A percentile compares a stretch with the other conserved stretches of the same genome.
Evolutionary conservation across 2,329 filamentous ascomycete species (phyloP).

Genomic region (Bertia moriformis): DNA sequence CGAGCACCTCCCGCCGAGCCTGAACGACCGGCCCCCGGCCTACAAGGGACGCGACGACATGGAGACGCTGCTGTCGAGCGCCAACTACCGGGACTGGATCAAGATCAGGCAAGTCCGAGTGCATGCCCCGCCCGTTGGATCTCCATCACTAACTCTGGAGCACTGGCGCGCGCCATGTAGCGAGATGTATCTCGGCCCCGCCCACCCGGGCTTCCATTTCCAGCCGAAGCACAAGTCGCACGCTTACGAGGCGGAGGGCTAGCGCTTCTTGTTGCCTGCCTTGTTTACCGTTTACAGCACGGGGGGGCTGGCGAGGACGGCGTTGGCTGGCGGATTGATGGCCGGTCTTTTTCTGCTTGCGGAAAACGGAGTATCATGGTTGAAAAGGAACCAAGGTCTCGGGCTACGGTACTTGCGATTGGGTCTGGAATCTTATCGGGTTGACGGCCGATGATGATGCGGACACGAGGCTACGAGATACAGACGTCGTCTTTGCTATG

Average conservation of each 20-base stretch:
- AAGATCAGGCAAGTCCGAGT: slow-evolving; percentile 67
- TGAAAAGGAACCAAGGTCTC: no score
- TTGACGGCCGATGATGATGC: no score
- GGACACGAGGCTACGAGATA: no score
- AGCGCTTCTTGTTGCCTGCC: slow-evolving; percentile 4
- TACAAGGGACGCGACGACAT: slow-evolving; percentile 76
- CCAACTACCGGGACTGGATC: slow-evolving; percentile 94
- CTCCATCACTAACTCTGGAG: slow-evolving; percentile 3
- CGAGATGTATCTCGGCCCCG: slow-evolving; percentile 93
- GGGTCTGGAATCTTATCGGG: no score
- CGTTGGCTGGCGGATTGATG: neutral
- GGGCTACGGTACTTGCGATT: no score
- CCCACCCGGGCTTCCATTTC: slow-evolving; percentile 81
- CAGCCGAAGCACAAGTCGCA: slow-evolving; percentile 97
- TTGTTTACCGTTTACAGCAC: neutral
- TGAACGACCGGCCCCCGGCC: slow-evolving; percentile 78
- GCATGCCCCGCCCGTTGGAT: neutral
- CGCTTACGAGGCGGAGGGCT: slow-evolving; percentile 67
- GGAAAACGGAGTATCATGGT: no score
- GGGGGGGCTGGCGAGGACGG: neutral
- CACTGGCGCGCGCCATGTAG: slow-evolving; percentile 26
- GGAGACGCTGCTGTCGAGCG: slow-evolving; percentile 78
- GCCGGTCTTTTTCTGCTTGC: no score
- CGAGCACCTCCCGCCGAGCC: slow-evolving; percentile 71
- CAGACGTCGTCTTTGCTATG: no score